Percentiles rank a stretch among this genome's conserved stretches.
Evolutionary conservation across 2,329 filamentous ascomycete species (phyloP).

Genomic region (Colletotrichum sidae): DNA sequence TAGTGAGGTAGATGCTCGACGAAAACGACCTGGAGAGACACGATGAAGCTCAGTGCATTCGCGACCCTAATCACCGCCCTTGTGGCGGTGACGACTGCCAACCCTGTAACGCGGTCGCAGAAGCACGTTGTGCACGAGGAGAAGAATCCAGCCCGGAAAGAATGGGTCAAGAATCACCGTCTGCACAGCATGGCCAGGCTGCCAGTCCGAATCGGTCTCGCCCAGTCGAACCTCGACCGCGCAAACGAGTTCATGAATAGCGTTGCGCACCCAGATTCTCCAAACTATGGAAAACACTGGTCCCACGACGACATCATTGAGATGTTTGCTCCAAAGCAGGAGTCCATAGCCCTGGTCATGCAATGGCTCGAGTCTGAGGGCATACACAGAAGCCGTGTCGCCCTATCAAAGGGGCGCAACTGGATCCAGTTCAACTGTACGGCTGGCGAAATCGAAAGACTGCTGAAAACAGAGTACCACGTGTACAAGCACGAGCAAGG

Average conservation of each 20-base stretch:
- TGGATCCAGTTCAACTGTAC: slow-evolving; percentile 68
- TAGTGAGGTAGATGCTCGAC: slow-evolving; percentile 23
- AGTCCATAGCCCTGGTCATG: slow-evolving; percentile 62
- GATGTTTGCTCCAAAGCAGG: slow-evolving; percentile 55
- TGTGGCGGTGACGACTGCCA: slow-evolving; percentile 28
- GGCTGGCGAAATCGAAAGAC: slow-evolving; percentile 62
- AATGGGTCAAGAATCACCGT: slow-evolving; percentile 36
- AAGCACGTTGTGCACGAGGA: slow-evolving; percentile 38
- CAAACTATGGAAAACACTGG: slow-evolving; percentile 61
- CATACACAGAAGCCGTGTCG: slow-evolving; percentile 59
- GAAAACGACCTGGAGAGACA: slow-evolving; percentile 23
- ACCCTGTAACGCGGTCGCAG: slow-evolving; percentile 34
- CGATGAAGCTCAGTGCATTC: slow-evolving; percentile 34
- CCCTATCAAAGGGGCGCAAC: slow-evolving; percentile 61
- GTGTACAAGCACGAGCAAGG: slow-evolving; percentile 56
- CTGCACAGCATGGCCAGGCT: slow-evolving; percentile 33
- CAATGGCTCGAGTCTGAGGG: slow-evolving; percentile 66
- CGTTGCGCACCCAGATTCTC: slow-evolving; percentile 52
- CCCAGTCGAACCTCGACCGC: slow-evolving; percentile 38
- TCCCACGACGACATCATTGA: slow-evolving; percentile 54
- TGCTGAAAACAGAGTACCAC: slow-evolving; percentile 66
- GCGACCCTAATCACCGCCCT: slow-evolving; percentile 29
- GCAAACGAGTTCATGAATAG: slow-evolving; percentile 39
- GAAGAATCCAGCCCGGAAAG: slow-evolving; percentile 33
- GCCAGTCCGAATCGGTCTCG: slow-evolving; percentile 38